These are phyloP conservation scores for Agarophyton chilense DNA, from an alignment of 23 red algal species.

Conservation along the genomic window DNA sequence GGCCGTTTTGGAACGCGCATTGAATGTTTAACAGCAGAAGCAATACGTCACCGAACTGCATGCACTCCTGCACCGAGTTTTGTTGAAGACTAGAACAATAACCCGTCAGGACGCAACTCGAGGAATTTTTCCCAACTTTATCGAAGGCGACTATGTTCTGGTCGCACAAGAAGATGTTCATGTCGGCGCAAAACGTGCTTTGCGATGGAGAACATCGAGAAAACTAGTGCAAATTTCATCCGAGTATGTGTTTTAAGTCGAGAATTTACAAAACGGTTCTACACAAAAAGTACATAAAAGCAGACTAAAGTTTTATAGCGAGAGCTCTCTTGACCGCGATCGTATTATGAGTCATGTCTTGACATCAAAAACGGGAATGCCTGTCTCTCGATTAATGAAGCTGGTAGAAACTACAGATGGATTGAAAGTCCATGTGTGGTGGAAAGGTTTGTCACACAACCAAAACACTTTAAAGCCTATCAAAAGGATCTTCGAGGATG, in stretches of 20 bases:
- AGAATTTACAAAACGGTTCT: constrained; percentile 6
- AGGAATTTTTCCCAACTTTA: background rate
- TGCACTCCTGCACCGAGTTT: background rate
- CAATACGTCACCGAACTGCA: background rate
- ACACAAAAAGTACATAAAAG: too few species aligned
- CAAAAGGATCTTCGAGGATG: background rate
- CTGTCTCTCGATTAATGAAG: constrained; percentile 8
- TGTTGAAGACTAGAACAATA: background rate
- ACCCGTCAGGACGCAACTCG: background rate
- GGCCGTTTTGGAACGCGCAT: too few species aligned
- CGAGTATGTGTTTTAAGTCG: background rate
- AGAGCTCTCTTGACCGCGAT: too few species aligned
- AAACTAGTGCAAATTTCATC: background rate
- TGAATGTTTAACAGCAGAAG: too few species aligned
- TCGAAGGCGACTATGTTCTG: background rate
- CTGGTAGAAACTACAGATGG: too few species aligned
- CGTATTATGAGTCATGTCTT: constrained; percentile 12
- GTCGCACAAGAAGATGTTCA: background rate
- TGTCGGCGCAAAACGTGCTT: constrained; percentile 2
- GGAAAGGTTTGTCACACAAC: background rate
- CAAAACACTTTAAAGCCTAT: background rate
- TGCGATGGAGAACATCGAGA: background rate
- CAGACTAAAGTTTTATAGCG: too few species aligned
- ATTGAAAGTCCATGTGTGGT: background rate
- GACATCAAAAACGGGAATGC: constrained; percentile 1